A percentile compares a stretch with the other conserved stretches of the same genome.
Evolutionary conservation across 2,329 filamentous ascomycete genomes (phyloP).

Genomic region (Phialemoniopsis sp.): DNA sequence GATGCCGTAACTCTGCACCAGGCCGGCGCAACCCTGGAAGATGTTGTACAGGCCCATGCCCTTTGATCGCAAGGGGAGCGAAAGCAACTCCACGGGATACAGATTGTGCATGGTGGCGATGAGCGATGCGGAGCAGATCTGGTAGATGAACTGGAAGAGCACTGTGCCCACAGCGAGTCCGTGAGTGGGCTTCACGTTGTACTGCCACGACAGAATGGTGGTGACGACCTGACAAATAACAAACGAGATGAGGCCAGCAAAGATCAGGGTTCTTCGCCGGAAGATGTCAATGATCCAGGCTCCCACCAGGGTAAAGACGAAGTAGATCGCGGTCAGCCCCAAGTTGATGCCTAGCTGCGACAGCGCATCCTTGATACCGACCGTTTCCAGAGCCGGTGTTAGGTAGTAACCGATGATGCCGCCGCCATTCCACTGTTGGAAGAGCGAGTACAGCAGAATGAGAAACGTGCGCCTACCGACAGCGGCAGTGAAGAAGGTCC

Average conservation of each 20-base stretch:
- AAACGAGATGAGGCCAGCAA: slow-evolving; percentile 34
- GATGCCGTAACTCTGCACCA: slow-evolving; percentile 40
- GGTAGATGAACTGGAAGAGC: slow-evolving; percentile 43
- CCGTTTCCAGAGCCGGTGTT: slow-evolving; percentile 31
- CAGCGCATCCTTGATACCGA: slow-evolving; percentile 30
- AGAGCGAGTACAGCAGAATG: slow-evolving; percentile 38
- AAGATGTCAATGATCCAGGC: slow-evolving; percentile 36
- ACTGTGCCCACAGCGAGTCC: slow-evolving; percentile 34
- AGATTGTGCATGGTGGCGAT: slow-evolving; percentile 44
- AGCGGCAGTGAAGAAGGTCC: slow-evolving; percentile 37
- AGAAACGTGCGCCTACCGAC: slow-evolving; percentile 38
- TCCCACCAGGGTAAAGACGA: slow-evolving; percentile 38
- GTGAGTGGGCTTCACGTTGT: slow-evolving; percentile 19
- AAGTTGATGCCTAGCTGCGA: slow-evolving; percentile 36
- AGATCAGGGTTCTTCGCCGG: slow-evolving; percentile 37
- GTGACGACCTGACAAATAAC: slow-evolving; percentile 38
- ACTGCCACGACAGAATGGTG: too few species aligned
- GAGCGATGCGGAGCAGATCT: slow-evolving; percentile 37
- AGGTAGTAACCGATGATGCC: slow-evolving; percentile 38
- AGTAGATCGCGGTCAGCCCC: slow-evolving; percentile 37
- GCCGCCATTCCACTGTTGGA: slow-evolving; percentile 42
- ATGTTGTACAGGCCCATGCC: slow-evolving; percentile 39
- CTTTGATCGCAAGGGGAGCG: slow-evolving; percentile 36
- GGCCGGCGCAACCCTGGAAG: slow-evolving; percentile 37
- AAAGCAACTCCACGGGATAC: slow-evolving; percentile 38